Evolutionary conservation across 306 rosid species (phyloP), one percentile per base, ranked within the genome.

Genomic region (Lathyrus oleraceus): DNA sequence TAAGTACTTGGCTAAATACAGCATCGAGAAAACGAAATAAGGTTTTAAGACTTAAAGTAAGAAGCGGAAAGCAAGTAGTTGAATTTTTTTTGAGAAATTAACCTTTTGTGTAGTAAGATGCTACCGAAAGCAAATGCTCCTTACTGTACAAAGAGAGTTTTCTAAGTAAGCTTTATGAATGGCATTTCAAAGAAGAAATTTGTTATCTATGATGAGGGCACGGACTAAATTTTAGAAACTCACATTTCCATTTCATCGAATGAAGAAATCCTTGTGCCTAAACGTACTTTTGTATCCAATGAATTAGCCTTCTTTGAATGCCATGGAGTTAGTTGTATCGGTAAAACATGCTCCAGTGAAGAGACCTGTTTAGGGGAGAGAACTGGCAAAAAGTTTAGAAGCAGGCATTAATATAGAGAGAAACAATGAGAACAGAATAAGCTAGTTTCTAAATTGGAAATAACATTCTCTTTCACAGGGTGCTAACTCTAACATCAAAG

Each of bases 301-400:
- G 39, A 73, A 61, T 74, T 69, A 14, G 77, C 53, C 25, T 65
- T 65, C 85, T 83, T 87, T 78, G 86, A 85, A 73, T 81, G 77
- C 92, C 79, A 77, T 17, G 81, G 69, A 67, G 72, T 79, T 65
- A 78, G 63, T 86, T 83, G 77, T 56, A 73, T 1, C 14, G 97
- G 96, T 76, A 90, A 84, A 78, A 93, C 74, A 76, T 85, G 89
- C 83, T 93, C 98, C 87, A 66, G 73, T 54, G 79, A 76, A 61
- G 97, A 90, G 71, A 93, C 96, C 87, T 88, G 91, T 79, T 84
- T 72, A 70, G 96, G 96, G 25, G 94, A 81, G 81, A 88, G 87
- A 85, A 90, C 97, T 90, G 98, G 84, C 73, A 82, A 87, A 72
- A 81, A 51, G 72, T 79, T 82, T 81, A 85, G 88, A 81, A 76